phyloP scores from a whole-genome alignment of 768 basidiomycete species.

The Hydnum rufescens region DNA sequence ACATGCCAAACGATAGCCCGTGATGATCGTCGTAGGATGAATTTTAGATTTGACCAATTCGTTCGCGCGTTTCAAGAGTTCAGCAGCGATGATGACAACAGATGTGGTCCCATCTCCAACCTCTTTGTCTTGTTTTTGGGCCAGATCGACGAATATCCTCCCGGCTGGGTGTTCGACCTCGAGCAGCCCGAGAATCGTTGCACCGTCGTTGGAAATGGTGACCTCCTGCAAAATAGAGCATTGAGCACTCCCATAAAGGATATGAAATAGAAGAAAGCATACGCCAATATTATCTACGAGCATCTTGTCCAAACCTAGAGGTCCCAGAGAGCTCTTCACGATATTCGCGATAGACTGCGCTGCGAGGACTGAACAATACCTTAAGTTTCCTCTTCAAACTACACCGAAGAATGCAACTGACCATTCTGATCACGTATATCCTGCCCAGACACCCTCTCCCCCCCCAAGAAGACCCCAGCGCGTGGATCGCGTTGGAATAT shows the following conservation, averaged over 20 bases:
- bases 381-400: neutral
- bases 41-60: constrained; percentile 97
- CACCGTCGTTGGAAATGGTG: constrained; percentile 98
- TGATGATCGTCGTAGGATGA: constrained; percentile 97
- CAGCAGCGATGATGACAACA: constrained; percentile 95
- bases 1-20: constrained; percentile 93
- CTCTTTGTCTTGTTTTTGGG: constrained; percentile 98
- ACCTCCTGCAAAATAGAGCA: constrained; percentile 50
- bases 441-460: constrained; percentile 83
- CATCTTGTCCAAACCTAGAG: constrained; percentile 92
- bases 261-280: constrained; percentile 18
- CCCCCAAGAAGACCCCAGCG: constrained; percentile 83
- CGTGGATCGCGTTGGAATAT: constrained; percentile 88
- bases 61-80: constrained; percentile 78
- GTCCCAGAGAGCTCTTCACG: constrained; percentile 88
- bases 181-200: constrained; percentile 88
- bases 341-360: constrained; percentile 95
- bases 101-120: constrained; percentile 99
- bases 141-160: constrained; percentile 90
- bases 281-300: constrained; percentile 95
- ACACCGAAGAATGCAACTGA: constrained; percentile 15
- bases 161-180: constrained; percentile 95
- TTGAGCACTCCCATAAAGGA: too few relatives aligned
- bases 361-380: constrained; percentile 49
- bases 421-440: constrained; percentile 97